Base-by-base conservation (phyloP, 768 basidiomycete species). In the Pleurotus eryngii region DNA sequence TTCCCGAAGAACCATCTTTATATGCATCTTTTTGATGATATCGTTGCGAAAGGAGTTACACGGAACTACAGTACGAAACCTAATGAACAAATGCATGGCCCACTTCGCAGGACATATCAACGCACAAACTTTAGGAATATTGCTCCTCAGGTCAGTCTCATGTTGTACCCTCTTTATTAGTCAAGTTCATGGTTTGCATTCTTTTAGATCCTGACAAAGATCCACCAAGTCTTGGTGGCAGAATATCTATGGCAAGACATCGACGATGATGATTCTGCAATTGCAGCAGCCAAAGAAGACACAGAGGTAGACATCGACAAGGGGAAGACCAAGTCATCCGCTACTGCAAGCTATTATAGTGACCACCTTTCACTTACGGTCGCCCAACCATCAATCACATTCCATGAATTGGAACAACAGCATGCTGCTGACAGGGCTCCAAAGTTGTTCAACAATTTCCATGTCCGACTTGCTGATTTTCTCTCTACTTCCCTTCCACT, bases 1-100 rank as follows among this genome's bases (percentile, higher is more conserved):
- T 75, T 75, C 43, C 72, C 69, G 0, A 77, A 77, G 58, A 49
- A 58, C 0, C 76, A 78, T 38, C 58, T 63, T 2, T 70, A 72
- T 47, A 55, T 60, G 2, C 74, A 78, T 50, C 46, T 70, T 0
- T 65, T 74, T 24, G 54, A 56, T 2, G 67, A 76, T 39, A 75
- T 78, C 7, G 17, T 43, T 22, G 18, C 2, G 0, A 76, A 76
- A 30, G 75, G 74, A 8, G 69, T 56, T 0, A 62, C 68, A 0
- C 46, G 49, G 0, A 72, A 72, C 37, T 75, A 69, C 42, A 73
- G 67, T 37, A 74, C 71, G 1, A 62, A 65, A 47, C 64, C 64
- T 0, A 72, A 70, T 56, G 73, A 77, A 47, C 59, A 65, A 0
- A 57, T 66, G 22, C 71, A 76, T 57, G 60, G 67, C 0, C 56